Percentiles rank a stretch among this genome's conserved stretches.
phyloP scores from a whole-genome alignment of 331 rosid species.

The Spiraea crenata region DNA sequence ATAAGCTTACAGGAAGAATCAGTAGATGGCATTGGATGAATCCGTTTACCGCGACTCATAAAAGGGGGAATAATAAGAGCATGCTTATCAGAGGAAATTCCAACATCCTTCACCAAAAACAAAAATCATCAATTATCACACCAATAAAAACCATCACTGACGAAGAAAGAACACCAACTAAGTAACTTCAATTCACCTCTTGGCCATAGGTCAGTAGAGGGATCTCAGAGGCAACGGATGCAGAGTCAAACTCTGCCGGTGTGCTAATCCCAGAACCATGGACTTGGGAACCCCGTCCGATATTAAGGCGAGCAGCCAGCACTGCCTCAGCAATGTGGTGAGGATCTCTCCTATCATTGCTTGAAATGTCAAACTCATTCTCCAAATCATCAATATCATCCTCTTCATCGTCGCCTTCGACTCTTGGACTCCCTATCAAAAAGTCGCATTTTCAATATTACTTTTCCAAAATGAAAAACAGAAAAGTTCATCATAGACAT shows the following conservation, averaged over 20 bases:
- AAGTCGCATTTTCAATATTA: conserved; percentile 2
- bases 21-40: conserved; percentile 62
- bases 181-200: conserved; percentile 55
- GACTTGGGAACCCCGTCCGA: conserved; percentile 46
- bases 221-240: conserved; percentile 66
- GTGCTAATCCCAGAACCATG: conserved; percentile 43
- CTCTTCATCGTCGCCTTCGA: conserved; percentile 95
- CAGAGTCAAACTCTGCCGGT: conserved; percentile 49
- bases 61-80: conserved; percentile 82
- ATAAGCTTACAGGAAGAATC: conserved; percentile 72
- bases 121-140: background rate
- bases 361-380: conserved; percentile 73
- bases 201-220: conserved; percentile 90
- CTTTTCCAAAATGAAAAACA: conserved; percentile 6
- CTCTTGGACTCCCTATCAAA: conserved; percentile 81
- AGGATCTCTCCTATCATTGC: conserved; percentile 39
- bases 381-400: conserved; percentile 92
- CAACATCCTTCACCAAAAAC: conserved; percentile 53
- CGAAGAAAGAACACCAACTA: background rate
- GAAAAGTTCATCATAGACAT: conserved; percentile 12
- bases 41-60: conserved; percentile 63
- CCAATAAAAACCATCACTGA: background rate
- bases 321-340: conserved; percentile 42
- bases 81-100: conserved; percentile 77
- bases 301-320: conserved; percentile 41